A percentile compares a stretch with the other conserved stretches of the same genome.
Evolutionary conservation across 1,139 yeast genomes (phyloP).

Genomic region (Debaryomycetaceae sp.): DNA sequence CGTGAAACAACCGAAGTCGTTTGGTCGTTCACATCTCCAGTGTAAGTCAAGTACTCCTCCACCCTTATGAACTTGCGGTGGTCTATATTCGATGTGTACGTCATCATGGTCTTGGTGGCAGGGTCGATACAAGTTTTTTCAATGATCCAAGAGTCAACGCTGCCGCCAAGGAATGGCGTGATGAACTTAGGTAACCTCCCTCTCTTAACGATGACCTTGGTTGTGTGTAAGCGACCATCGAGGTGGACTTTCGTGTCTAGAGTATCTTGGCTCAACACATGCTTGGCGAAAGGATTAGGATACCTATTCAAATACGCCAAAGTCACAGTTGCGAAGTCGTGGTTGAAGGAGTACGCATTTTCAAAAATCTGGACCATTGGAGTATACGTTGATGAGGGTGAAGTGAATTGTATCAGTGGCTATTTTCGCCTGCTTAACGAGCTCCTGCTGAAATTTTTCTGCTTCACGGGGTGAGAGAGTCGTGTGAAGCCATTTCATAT

Average conservation of each 20-base stretch:
- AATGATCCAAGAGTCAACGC: conserved; percentile 76
- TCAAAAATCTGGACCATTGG: conserved; percentile 66
- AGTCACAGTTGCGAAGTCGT: conserved; percentile 70
- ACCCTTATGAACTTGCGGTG: conserved; percentile 76
- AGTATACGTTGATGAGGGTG: no score
- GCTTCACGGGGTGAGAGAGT: no score
- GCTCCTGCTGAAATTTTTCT: no score
- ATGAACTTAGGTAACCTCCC: conserved; percentile 84
- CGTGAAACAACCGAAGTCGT: conserved; percentile 41
- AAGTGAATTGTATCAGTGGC: no score
- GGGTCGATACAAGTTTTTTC: conserved; percentile 81
- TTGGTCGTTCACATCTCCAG: conserved; percentile 15
- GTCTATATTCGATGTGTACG: conserved; percentile 83
- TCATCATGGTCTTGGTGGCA: conserved; percentile 44
- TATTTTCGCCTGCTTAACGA: no score
- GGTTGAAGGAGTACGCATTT: conserved; percentile 50
- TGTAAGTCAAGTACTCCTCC: conserved; percentile 65
- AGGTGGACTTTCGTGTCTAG: conserved; percentile 54
- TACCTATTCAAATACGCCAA: conserved; percentile 80
- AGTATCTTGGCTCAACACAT: conserved; percentile 83
- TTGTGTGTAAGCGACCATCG: conserved; percentile 65
- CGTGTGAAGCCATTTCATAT: no score
- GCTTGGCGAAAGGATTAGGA: conserved; percentile 89
- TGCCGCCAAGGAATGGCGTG: conserved; percentile 69
- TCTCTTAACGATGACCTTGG: conserved; percentile 70